Percentiles rank a stretch among this genome's conserved stretches.
Evolutionary conservation across 2,329 filamentous ascomycete genomes (phyloP).

Genomic region (Coniochaeta ligniaria): DNA sequence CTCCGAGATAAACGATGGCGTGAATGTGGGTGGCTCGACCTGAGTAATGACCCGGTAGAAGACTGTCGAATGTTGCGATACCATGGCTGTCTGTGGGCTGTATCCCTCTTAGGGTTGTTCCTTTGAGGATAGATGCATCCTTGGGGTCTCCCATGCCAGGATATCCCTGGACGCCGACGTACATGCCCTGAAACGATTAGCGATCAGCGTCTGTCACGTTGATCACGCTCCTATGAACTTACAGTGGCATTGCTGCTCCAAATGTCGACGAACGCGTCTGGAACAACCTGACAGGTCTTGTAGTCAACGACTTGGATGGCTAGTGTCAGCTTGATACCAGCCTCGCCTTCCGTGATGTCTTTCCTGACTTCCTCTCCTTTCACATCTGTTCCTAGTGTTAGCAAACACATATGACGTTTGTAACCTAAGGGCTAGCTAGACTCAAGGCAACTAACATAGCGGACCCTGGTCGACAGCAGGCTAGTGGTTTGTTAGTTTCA

Average conservation of each 20-base stretch:
- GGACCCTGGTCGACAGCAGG: conserved; percentile 40
- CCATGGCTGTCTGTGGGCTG: conserved; percentile 30
- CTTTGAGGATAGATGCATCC: conserved; percentile 31
- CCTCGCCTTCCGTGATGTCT: conserved; percentile 38
- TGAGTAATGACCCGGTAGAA: conserved; percentile 38
- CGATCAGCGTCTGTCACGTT: not conserved
- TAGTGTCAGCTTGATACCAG: conserved; percentile 39
- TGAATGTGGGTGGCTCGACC: conserved; percentile 40
- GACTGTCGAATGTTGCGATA: conserved; percentile 29
- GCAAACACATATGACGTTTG: not conserved
- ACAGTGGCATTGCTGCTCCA: conserved; percentile 40
- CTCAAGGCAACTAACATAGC: conserved; percentile 25
- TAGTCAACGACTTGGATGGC: conserved; percentile 49
- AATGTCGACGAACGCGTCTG: conserved; percentile 41
- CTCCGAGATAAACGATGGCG: conserved; percentile 20
- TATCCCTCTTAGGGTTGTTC: conserved; percentile 33
- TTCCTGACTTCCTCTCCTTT: conserved; percentile 41
- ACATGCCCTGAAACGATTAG: conserved; percentile 14
- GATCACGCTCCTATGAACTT: conserved; percentile 31
- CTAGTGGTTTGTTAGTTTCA: not conserved
- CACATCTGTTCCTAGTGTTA: conserved; percentile 25
- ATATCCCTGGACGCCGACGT: conserved; percentile 24
- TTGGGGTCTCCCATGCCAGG: conserved; percentile 27
- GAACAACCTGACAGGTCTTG: conserved; percentile 43
- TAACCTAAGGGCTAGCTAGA: no score